Conservation (phyloP, 306 rosid species). For the Vigna unguiculata region DNA sequence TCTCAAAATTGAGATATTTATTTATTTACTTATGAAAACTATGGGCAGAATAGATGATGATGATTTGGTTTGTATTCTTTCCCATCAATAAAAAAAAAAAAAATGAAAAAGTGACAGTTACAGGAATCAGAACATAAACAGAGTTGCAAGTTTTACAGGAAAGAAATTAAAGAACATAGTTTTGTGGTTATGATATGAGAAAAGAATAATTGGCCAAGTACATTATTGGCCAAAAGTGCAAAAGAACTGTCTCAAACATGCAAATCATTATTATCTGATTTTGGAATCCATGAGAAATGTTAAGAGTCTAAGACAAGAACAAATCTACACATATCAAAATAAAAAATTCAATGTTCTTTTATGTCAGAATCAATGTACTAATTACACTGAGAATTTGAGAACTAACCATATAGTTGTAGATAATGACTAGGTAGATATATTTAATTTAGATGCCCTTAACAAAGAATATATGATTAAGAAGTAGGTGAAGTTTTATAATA, state of each 20-base stretch:
- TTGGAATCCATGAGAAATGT: constrained; percentile 19
- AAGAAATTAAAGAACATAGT: too few relatives aligned
- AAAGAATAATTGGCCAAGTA: too few relatives aligned
- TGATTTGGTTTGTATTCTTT: too few relatives aligned
- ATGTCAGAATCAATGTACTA: constrained; percentile 8
- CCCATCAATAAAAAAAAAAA: background rate
- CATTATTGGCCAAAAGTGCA: too few relatives aligned
- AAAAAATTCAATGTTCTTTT: background rate
- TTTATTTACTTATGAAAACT: background rate
- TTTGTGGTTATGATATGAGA: too few relatives aligned
- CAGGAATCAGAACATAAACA: background rate
- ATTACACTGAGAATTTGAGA: background rate
- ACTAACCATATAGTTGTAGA: background rate
- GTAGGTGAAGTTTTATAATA: constrained; percentile 22
- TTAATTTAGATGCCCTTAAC: constrained; percentile 22
- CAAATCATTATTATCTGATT: constrained; percentile 32
- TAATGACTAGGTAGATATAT: constrained; percentile 30
- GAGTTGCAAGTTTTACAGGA: background rate
- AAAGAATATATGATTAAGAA: constrained; percentile 33
- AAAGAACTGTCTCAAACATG: constrained; percentile 16
- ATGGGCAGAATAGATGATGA: background rate
- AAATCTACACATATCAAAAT: constrained; percentile 1
- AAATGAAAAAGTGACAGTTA: background rate
- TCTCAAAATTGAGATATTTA: background rate
- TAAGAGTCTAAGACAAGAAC: background rate